A percentile compares a stretch with the other conserved stretches of the same genome.
Conservation (phyloP, 495 filamentous ascomycete genomes). For the Hypoxylon rickii region DNA sequence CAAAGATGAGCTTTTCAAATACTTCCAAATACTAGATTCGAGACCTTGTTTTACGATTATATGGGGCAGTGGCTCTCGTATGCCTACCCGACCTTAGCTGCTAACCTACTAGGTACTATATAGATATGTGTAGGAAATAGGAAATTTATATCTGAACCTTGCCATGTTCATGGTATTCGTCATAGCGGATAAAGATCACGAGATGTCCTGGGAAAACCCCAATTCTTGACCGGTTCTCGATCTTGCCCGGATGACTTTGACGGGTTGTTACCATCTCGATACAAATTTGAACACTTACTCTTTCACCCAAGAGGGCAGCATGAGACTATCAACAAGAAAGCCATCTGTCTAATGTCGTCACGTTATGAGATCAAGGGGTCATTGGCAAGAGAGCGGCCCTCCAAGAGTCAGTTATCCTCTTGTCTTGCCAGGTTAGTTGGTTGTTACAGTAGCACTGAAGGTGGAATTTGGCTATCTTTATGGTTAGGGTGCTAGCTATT, state of each 20-base stretch:
- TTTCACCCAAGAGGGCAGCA: no score
- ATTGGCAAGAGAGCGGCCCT: no score
- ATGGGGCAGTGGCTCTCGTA: constrained; percentile 21
- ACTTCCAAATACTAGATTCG: constrained; percentile 14
- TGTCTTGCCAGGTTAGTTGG: constrained; percentile 23
- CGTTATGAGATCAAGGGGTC: constrained; percentile 21
- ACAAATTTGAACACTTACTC: constrained; percentile 8
- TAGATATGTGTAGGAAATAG: no score
- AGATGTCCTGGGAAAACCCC: constrained; percentile 20
- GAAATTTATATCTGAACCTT: constrained; percentile 19
- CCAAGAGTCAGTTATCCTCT: constrained; percentile 6
- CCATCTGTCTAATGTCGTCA: constrained; percentile 23
- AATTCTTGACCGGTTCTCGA: constrained; percentile 2
- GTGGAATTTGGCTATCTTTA: constrained; percentile 24
- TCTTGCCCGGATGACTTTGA: no score
- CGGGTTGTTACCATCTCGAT: constrained; percentile 8
- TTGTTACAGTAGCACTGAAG: constrained; percentile 25
- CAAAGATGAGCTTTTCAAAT: no score
- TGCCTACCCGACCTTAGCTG: no score
- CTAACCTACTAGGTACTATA: no score
- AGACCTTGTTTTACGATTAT: constrained; percentile 8
- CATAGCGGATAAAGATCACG: constrained; percentile 32
- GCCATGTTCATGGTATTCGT: constrained; percentile 17
- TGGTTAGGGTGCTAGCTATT: constrained; percentile 13
- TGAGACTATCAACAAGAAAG: no score